Evolutionary conservation across 176 grass and related monocot genomes (phyloP).

Genomic region (Zea luxurians): DNA sequence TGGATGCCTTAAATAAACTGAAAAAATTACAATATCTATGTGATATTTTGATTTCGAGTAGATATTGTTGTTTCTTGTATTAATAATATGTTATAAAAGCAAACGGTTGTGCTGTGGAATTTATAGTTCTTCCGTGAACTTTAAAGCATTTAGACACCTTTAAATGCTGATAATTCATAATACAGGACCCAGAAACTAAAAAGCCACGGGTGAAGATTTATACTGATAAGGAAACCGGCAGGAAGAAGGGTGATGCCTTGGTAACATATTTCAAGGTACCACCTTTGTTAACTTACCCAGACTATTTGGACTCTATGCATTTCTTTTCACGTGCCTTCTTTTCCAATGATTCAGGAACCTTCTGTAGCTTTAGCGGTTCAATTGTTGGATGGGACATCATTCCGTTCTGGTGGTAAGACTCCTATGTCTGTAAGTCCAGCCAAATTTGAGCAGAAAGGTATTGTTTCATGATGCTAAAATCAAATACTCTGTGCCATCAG

Average conservation of each 20-base stretch:
- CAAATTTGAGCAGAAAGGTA: conserved; percentile 94
- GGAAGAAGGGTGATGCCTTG: conserved; percentile 49
- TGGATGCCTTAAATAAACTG: background rate
- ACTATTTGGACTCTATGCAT: conserved; percentile 14
- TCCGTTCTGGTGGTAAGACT: conserved; percentile 76
- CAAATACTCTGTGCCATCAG: conserved; percentile 14
- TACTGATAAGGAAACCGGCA: conserved; percentile 73
- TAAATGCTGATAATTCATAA: conserved; percentile 25
- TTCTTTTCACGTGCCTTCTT: conserved; percentile 16
- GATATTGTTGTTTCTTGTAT: conserved; percentile 21
- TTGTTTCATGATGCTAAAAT: background rate
- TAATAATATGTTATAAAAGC: conserved; percentile 12
- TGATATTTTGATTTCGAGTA: conserved; percentile 19
- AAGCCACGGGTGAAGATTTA: conserved; percentile 95
- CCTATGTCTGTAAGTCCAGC: conserved; percentile 78
- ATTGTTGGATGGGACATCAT: conserved; percentile 78
- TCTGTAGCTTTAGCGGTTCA: conserved; percentile 85
- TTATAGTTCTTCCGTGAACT: background rate
- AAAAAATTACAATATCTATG: conserved; percentile 1
- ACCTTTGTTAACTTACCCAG: background rate
- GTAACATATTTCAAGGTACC: too few species aligned
- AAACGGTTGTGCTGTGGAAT: too few species aligned
- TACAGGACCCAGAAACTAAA: conserved; percentile 81
- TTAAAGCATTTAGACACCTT: background rate
- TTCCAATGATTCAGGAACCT: conserved; percentile 64